These are phyloP conservation scores for Phytophthora ohioensis DNA, from an alignment of 352 stramenopile species.

Conservation along the genomic window DNA sequence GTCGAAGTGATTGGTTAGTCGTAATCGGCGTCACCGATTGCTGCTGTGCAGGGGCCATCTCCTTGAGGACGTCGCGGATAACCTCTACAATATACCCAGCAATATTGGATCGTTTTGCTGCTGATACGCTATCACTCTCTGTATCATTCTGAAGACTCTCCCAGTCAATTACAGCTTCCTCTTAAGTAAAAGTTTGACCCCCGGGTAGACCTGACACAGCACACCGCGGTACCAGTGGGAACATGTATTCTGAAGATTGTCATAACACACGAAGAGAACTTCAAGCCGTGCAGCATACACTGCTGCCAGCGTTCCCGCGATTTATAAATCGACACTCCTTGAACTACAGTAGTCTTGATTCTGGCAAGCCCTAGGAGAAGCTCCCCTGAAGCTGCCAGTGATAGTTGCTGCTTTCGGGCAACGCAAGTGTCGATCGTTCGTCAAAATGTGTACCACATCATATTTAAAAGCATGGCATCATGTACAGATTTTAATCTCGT, in stretches of 20 bases:
- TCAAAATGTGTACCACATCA: constrained; percentile 11
- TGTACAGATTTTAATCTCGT: not conserved
- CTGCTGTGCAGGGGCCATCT: too few species aligned
- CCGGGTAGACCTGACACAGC: not conserved
- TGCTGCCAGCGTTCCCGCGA: too few species aligned
- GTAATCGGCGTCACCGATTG: too few species aligned
- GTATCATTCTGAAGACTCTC: not conserved
- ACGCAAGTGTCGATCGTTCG: not conserved
- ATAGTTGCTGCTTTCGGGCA: too few species aligned
- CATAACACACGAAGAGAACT: constrained; percentile 6
- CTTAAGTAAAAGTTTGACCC: not conserved
- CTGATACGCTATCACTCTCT: not conserved
- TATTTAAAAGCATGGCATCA: not conserved
- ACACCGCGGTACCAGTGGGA: not conserved
- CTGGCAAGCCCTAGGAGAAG: too few species aligned
- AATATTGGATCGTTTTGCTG: not conserved
- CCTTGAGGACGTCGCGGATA: not conserved
- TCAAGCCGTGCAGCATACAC: constrained; percentile 7
- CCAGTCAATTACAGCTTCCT: not conserved
- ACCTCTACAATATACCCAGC: not conserved
- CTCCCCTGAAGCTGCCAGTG: too few species aligned
- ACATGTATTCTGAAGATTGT: constrained; percentile 10
- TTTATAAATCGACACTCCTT: too few species aligned
- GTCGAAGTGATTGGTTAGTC: too few species aligned
- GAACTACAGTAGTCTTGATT: too few species aligned